Evolutionary conservation across 768 basidiomycete genomes (phyloP), one percentile per base, ranked within the genome.

Genomic region (Russula virescens): DNA sequence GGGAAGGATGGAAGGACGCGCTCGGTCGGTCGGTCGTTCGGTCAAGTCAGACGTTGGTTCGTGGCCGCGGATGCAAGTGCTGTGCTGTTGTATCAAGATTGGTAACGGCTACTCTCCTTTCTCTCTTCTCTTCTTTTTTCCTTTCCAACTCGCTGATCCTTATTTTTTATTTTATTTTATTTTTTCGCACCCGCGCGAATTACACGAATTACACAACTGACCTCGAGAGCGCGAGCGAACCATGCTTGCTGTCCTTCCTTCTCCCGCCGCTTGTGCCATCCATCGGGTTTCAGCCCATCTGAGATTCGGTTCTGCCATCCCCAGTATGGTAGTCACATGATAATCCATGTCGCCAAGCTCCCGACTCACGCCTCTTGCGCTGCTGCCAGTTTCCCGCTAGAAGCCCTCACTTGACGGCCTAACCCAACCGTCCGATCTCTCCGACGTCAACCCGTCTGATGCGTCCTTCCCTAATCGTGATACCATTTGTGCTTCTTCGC

Each of bases 131-230:
- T 50, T 51, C 48, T 40, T 48, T 26, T 50, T 50, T 25, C 18
- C 10, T 40, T n/a, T n/a, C n/a, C n/a, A n/a, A 28, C 38, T 60
- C 63, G 58, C 63, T 60, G 62, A 63, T 63, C 62, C 57, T 45
- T 14, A 43, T 31, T 43, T 49, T 50, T 56, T 56, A 46, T 35
- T 60, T 49, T 45, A 26, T 55, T 57, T 40, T 9, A 9, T 1
- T 58, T 50, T 7, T 28, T 48, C 13, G 38, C 34, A 35, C 34
- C 34, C n/a, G n/a, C n/a, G n/a, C n/a, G n/a, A n/a, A n/a, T n/a
- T n/a, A n/a, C n/a, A n/a, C n/a, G n/a, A n/a, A n/a, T n/a, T n/a
- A n/a, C n/a, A n/a, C n/a, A n/a, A n/a, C n/a, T n/a, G n/a, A n/a
- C n/a, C n/a, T n/a, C n/a, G n/a, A n/a, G n/a, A n/a, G n/a, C 10